phyloP scores from a whole-genome alignment of 768 basidiomycete genomes.

The Boletus vermiculosoides region DNA sequence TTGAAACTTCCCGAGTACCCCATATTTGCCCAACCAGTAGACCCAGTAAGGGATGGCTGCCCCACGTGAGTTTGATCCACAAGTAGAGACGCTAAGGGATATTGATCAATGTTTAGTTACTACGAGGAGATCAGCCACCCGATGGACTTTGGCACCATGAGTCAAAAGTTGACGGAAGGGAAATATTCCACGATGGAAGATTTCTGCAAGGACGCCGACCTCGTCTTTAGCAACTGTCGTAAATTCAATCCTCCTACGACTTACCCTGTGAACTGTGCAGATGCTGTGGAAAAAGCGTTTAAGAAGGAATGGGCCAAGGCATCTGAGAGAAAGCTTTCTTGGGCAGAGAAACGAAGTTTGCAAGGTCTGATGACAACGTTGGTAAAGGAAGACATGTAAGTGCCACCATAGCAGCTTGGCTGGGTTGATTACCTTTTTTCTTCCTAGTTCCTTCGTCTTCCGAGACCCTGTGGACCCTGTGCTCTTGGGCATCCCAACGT shows the following conservation, averaged over 20 bases:
- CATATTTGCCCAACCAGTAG: slow-evolving; percentile 81
- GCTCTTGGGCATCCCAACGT: slow-evolving; percentile 77
- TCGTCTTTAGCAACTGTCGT: slow-evolving; percentile 87
- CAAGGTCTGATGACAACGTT: slow-evolving; percentile 67
- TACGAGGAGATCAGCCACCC: slow-evolving; percentile 88
- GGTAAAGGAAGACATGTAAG: slow-evolving; percentile 66
- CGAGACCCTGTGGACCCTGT: slow-evolving; percentile 89
- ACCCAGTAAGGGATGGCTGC: slow-evolving; percentile 79
- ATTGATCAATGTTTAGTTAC: slow-evolving; percentile 53
- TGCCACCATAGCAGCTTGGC: neutral
- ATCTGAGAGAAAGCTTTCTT: slow-evolving; percentile 68
- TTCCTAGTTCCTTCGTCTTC: slow-evolving; percentile 68
- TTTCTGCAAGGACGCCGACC: slow-evolving; percentile 74
- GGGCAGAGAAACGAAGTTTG: slow-evolving; percentile 78
- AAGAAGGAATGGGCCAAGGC: slow-evolving; percentile 85
- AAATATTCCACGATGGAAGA: slow-evolving; percentile 80
- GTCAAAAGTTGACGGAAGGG: slow-evolving; percentile 59
- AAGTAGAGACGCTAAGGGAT: neutral
- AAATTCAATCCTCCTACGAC: slow-evolving; percentile 87
- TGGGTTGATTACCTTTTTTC: neutral
- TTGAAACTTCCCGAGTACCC: slow-evolving; percentile 61
- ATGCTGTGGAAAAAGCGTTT: slow-evolving; percentile 70
- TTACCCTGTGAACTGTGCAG: slow-evolving; percentile 69
- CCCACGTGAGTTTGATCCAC: slow-evolving; percentile 67
- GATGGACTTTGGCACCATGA: slow-evolving; percentile 91